These are phyloP conservation scores for Penicillium digitatum DNA, from an alignment of 2,329 filamentous ascomycete species.

Conservation along the genomic window DNA sequence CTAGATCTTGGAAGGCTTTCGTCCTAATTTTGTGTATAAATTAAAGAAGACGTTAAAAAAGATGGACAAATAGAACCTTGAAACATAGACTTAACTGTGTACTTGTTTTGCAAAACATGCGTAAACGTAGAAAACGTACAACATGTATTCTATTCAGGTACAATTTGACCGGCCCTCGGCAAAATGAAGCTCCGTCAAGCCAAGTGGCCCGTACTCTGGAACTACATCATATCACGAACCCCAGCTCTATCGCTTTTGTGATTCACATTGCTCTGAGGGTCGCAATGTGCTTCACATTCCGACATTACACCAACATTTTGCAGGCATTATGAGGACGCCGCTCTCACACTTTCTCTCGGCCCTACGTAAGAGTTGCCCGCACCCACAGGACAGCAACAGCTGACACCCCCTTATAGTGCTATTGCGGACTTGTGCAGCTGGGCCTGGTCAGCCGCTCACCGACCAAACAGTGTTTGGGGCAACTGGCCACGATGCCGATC, in stretches of 20 bases:
- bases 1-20: not conserved
- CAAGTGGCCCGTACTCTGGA: conserved; percentile 35
- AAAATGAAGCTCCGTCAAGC: conserved; percentile 38
- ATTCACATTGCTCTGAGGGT: conserved; percentile 13
- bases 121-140: not conserved
- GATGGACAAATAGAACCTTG: not conserved
- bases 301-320: conserved; percentile 15
- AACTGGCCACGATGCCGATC: conserved; percentile 16
- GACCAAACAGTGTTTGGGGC: conserved; percentile 18
- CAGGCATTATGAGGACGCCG: conserved; percentile 36
- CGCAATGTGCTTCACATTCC: conserved; percentile 36
- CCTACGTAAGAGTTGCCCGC: conserved; percentile 30
- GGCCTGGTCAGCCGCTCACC: conserved; percentile 23
- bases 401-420: conserved; percentile 32
- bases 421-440: conserved; percentile 28
- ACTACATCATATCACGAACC: conserved; percentile 20
- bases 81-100: not conserved
- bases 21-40: not conserved
- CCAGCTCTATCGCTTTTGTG: conserved; percentile 1
- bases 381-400: conserved; percentile 9
- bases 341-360: conserved; percentile 34
- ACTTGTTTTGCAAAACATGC: not conserved
- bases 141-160: not conserved
- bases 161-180: conserved; percentile 25
- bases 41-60: not conserved